Evolutionary conservation across 2,329 filamentous ascomycete genomes (phyloP), one percentile per base, ranked within the genome.

Genomic region (Fusarium hostae): DNA sequence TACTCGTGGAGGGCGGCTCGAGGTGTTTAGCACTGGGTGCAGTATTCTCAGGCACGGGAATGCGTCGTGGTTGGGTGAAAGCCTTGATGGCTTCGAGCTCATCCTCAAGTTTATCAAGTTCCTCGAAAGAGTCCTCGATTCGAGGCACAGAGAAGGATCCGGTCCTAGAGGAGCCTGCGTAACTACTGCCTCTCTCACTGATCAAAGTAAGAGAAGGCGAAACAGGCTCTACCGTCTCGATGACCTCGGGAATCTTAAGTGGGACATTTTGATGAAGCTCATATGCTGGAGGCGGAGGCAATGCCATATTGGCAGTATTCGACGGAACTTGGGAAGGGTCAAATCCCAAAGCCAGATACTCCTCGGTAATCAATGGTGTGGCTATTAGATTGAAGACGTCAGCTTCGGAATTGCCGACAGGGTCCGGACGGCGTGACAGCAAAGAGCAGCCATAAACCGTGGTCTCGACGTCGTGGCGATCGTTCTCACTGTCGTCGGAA

Each of bases 71-170:
- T 4, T 76, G 78, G 1, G 84, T 77, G 15, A 84, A 78, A n/a
- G 79, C 79, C 59, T 79, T 75, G 37, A 89, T 81, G 4, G 84
- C 87, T 71, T 91, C 89, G 13, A 91, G 82, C 54, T 90, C 84
- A 35, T 91, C 89, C 71, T 91, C 88, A 20, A 91, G 82, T 66
- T 84, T 82, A 75, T 91, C 89, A 24, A 91, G 81, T 68, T 88
- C 88, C 76, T 90, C 89, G 12, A 91, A 81, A 3, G 89, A 90
- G 76, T 91, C 89, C 75, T 91, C 89, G 54, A 91, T 91, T 22
- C 88, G 86, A 30, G 85, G 81, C 16, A 82, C 80, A 2, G 73
- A 82, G 66, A 74, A 78, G 9, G 79, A 81, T 1, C 76, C 79
- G 9, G 76, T 58, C 32, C 73, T 72, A 28, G 80, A 79, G 22